phyloP scores from a whole-genome alignment of 805 yeast species.

The Ogataea paradorogensis region DNA sequence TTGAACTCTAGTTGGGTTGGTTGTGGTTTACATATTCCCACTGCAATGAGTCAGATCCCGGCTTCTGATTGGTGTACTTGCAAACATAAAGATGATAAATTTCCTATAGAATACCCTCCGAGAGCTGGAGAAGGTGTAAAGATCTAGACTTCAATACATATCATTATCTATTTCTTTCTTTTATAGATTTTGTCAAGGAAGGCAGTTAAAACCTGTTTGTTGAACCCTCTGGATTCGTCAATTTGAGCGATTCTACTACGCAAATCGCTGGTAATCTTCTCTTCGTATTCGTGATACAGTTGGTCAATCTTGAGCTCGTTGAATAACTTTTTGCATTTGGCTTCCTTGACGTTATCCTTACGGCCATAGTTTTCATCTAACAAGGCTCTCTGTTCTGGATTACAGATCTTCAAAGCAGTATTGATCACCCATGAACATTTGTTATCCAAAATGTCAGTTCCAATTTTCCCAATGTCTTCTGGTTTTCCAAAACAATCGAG shows the following conservation, averaged over 20 bases:
- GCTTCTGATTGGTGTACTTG: slow-evolving; percentile 39
- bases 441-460: slow-evolving; percentile 97
- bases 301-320: slow-evolving; percentile 67
- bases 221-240: slow-evolving; percentile 94
- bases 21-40: slow-evolving; percentile 43
- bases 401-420: slow-evolving; percentile 78
- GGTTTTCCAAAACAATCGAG: slow-evolving; percentile 97
- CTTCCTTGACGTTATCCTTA: slow-evolving; percentile 69
- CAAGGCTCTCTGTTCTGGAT: slow-evolving; percentile 74
- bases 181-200: slow-evolving; percentile 92
- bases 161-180: slow-evolving; percentile 64
- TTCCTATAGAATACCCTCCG: slow-evolving; percentile 36
- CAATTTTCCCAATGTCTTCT: slow-evolving; percentile 95
- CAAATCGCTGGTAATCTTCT: slow-evolving; percentile 62
- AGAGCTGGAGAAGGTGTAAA: slow-evolving; percentile 33
- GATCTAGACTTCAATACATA: slow-evolving; percentile 1
- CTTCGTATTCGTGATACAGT: slow-evolving; percentile 80
- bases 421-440: slow-evolving; percentile 98
- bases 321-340: slow-evolving; percentile 68
- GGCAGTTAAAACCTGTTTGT: slow-evolving; percentile 75
- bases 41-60: slow-evolving; percentile 38
- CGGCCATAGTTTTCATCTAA: slow-evolving; percentile 90
- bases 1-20: slow-evolving; percentile 40
- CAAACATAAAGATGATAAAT: slow-evolving; percentile 26
- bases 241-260: slow-evolving; percentile 59